Evolutionary conservation across 2,329 filamentous ascomycete genomes (phyloP).

Genomic region (Penicillium corylophilum): DNA sequence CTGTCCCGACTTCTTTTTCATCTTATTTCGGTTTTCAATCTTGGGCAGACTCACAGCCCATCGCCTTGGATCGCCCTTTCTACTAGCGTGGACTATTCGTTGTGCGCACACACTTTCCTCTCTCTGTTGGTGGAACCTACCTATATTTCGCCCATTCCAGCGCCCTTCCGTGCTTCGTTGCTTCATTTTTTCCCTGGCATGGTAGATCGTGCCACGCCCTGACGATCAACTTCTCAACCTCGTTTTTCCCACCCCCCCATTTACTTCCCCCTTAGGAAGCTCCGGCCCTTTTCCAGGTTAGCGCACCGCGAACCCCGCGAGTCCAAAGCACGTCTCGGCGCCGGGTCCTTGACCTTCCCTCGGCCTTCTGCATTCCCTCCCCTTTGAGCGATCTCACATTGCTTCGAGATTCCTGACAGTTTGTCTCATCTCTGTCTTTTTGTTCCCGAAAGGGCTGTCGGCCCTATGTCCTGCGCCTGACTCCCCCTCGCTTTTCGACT

Average conservation of each 20-base stretch:
- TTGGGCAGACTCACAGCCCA: not conserved
- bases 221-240: not conserved
- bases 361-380: constrained; percentile 19
- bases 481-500: constrained; percentile 12
- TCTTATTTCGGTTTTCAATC: no score
- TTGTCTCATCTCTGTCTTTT: constrained; percentile 2
- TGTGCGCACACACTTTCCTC: not conserved
- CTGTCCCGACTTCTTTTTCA: not conserved
- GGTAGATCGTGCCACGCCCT: not conserved
- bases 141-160: not conserved
- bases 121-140: not conserved
- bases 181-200: not conserved
- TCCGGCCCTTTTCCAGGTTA: constrained; percentile 16
- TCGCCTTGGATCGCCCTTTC: not conserved
- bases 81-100: not conserved
- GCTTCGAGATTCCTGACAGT: constrained; percentile 9
- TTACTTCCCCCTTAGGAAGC: constrained; percentile 1
- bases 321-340: constrained; percentile 16
- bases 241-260: not conserved
- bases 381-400: constrained; percentile 12
- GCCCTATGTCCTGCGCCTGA: constrained; percentile 33
- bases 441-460: constrained; percentile 23
- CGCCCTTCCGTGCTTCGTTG: not conserved
- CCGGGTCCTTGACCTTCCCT: constrained; percentile 14
- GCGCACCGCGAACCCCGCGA: constrained; percentile 20